These are phyloP conservation scores for Rhinocladiella similis DNA, from an alignment of 2,329 filamentous ascomycete species.

Conservation along the genomic window DNA sequence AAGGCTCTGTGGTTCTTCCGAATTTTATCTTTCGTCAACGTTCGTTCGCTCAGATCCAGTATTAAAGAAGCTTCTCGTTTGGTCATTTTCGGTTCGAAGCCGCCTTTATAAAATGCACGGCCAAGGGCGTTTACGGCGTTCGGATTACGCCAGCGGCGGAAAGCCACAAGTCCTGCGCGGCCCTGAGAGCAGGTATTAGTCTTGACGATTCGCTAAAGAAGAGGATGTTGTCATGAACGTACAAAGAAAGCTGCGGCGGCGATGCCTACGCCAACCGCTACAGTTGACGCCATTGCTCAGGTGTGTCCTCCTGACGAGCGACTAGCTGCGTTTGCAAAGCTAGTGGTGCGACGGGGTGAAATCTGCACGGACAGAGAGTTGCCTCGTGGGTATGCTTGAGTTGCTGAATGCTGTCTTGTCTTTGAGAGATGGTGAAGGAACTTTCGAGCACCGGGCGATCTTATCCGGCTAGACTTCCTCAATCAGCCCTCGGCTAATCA, in stretches of 20 bases:
- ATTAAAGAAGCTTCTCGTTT: conserved; percentile 88
- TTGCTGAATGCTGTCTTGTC: not conserved
- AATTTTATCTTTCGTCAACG: conserved; percentile 86
- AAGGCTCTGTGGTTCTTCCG: conserved; percentile 93
- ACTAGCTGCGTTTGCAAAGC: too few relatives aligned
- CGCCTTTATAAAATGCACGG: conserved; percentile 95
- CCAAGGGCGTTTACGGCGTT: conserved; percentile 71
- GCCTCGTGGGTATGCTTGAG: not conserved
- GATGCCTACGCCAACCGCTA: conserved; percentile 47
- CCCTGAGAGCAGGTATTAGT: conserved; percentile 57
- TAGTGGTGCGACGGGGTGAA: not conserved
- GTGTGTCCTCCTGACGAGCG: not conserved
- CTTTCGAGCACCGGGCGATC: not conserved
- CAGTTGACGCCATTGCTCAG: conserved; percentile 41
- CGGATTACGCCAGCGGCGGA: conserved; percentile 73
- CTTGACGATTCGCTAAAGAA: not conserved
- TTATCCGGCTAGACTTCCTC: not conserved
- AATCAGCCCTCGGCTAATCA: not conserved
- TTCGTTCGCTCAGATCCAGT: conserved; percentile 85
- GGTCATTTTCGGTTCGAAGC: conserved; percentile 96
- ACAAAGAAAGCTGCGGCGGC: conserved; percentile 75
- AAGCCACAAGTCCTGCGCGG: conserved; percentile 85
- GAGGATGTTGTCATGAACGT: conserved; percentile 36
- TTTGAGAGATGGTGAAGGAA: not conserved
- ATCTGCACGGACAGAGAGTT: not conserved